Evolutionary conservation across 495 filamentous ascomycete species (phyloP), one percentile per base, ranked within the genome.

Genomic region (Aspergillus indologenus): DNA sequence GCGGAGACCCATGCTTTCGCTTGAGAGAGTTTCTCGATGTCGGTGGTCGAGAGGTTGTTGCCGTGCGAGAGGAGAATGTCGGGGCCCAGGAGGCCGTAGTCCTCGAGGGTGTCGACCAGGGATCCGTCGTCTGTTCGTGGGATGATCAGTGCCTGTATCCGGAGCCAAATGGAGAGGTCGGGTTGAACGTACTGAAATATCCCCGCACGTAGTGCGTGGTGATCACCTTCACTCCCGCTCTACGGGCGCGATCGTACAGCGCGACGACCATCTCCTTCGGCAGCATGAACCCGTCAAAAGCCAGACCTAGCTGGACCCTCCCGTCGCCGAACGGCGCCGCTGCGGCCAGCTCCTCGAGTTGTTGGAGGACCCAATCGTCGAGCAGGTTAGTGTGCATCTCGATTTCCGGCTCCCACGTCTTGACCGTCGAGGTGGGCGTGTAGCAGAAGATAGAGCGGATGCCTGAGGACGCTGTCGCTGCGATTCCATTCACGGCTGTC

Each of bases 381-480:
- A 81, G 62, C 2, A 72, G 23, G 24, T 77, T 61, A 1, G 21
- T 43, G 8, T 69, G 61, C n/a, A 67, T 42, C 0, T 66, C 64
- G n/a, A 79, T 56, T 6, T 67, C 62, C 0, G 78, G 74, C 18
- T 65, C 58, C 71, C 71, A 81, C 19, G 58, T 58, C 26, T 68
- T 61, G n/a, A 79, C 55, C 12, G 64, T 61, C 17, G 54, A 23
- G 18, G 66, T 75, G 6, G 75, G 73, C 23, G 61, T 64, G 56
- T 80, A 83, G 63, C 75, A 75, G 65, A 75, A 84, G 20, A 81
- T 58, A 6, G 75, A 73, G 4, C 81, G 69, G 15, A 83, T 74
- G 7, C 81, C 80, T 0, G 80, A 81, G 0, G 70, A 64, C 4
- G 73, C 62, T 0, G 73, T 76, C 14, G 77, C 81, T 3, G 67